These are phyloP conservation scores for Neonectria faginata DNA, from an alignment of 2,329 filamentous ascomycete species.

Conservation along the genomic window DNA sequence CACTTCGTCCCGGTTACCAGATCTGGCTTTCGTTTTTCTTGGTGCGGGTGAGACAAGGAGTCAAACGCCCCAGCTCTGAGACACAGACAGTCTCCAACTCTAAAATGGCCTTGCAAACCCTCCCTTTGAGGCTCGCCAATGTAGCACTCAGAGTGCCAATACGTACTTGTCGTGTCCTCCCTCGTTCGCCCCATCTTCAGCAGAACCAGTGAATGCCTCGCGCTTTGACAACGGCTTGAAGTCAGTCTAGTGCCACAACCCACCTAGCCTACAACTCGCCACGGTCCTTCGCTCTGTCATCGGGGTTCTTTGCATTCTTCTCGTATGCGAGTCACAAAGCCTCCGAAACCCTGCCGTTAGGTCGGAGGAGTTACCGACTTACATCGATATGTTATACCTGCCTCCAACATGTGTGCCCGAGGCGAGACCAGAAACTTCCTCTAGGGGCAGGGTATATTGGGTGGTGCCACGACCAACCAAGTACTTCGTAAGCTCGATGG, in stretches of 20 bases:
- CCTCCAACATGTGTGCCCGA: not conserved
- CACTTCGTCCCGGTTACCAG: not conserved
- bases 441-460: not conserved
- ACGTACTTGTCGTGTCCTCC: not conserved
- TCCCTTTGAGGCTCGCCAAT: conserved; percentile 23
- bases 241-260: not conserved
- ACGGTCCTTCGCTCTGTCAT: not conserved
- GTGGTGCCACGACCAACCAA: not conserved
- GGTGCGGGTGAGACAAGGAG: conserved; percentile 21
- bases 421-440: conserved; percentile 7
- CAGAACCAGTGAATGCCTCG: not conserved
- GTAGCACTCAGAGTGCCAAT: conserved; percentile 4
- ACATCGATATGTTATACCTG: not conserved
- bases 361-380: not conserved
- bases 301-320: not conserved
- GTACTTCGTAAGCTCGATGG: not conserved
- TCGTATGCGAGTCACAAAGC: not conserved
- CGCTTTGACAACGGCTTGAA: not conserved
- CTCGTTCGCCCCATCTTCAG: not conserved
- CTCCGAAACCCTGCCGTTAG: not conserved
- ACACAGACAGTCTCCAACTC: conserved; percentile 11
- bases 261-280: not conserved
- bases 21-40: conserved; percentile 6
- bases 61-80: conserved; percentile 6
- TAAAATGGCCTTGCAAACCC: conserved; percentile 3